Conservation (phyloP, 192 early-diverging fungal genomes). For the Backusella australiensis region DNA sequence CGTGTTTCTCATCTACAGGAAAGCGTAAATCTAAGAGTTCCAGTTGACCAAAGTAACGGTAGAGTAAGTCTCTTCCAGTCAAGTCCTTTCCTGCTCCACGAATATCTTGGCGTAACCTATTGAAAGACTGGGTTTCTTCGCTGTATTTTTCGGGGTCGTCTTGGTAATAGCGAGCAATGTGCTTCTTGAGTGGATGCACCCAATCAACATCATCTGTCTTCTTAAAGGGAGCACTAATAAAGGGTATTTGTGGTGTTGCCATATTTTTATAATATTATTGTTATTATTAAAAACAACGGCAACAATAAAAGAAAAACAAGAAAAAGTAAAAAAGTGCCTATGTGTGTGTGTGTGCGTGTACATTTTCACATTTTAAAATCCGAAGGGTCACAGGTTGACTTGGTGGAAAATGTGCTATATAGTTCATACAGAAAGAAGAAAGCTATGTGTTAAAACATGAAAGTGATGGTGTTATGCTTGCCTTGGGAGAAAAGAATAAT, state of each 20-base stretch:
- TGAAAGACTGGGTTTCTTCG: slow-evolving; percentile 77
- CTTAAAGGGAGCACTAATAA: slow-evolving; percentile 73
- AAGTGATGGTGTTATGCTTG: no score
- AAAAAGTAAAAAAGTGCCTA: not conserved
- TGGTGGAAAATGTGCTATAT: no score
- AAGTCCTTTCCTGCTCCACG: slow-evolving; percentile 92
- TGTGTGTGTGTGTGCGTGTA: not conserved
- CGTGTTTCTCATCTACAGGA: slow-evolving; percentile 87
- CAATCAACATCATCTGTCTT: slow-evolving; percentile 92
- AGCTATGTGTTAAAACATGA: no score
- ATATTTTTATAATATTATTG: slow-evolving; percentile 5
- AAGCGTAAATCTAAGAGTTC: slow-evolving; percentile 93
- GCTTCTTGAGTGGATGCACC: slow-evolving; percentile 75
- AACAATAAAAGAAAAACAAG: not conserved
- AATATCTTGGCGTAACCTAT: slow-evolving; percentile 93
- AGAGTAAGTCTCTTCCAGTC: slow-evolving; percentile 91
- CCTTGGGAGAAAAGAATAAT: no score
- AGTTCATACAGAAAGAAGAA: no score
- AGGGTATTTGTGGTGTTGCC: slow-evolving; percentile 49
- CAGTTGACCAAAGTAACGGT: slow-evolving; percentile 95
- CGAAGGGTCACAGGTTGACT: not conserved
- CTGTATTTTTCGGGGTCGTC: slow-evolving; percentile 93
- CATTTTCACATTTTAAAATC: slow-evolving; percentile 7
- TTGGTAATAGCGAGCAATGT: slow-evolving; percentile 83
- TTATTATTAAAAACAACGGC: slow-evolving; percentile 4